Evolutionary conservation across 495 filamentous ascomycete species (phyloP), one percentile per base, ranked within the genome.

Genomic region (Aspergillus carlsbadensis): DNA sequence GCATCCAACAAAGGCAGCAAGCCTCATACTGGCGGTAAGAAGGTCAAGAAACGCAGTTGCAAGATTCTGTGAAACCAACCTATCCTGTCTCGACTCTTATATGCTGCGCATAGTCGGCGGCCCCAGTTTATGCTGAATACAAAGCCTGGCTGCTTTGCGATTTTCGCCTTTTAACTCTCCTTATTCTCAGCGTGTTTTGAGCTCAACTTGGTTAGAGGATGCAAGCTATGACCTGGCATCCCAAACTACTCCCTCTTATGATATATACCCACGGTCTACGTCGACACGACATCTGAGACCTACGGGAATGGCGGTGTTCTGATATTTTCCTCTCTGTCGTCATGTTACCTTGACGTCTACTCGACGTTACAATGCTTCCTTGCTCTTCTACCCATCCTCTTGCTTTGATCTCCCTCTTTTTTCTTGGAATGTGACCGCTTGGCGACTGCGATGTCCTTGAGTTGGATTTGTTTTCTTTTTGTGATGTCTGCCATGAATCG

Each of bases 11-110:
- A 40, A 51, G 59, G 54, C 31, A 58, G 64, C 47, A 70, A 67
- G 53, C 80, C 64, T 20, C 62, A 65, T 29, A 59, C 55, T 11
- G 61, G 63, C 14, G 65, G 67, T 39, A 70, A 74, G 70, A 77
- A 77, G 64, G 52, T 75, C 62, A 94, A 90, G 83, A 89, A 85
- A 78, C 78, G 84, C 54, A 80, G 75, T 55, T 91, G 88, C 79
- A 85, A 80, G 68, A 84, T 90, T 63, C 72, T 91, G 65, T 92
- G 78, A 61, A 52, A 42, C 49, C 15, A 39, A 43, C 42, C 54
- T 47, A 37, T 61, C 55, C 59, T 52, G 33, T 60, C 54, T 58
- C 44, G 57, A 40, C 60, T 59, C 46, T 60, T 56, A 62, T 61
- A 46, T 66, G 49, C 42, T 60, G 31, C 46, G n/a, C 34, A 22